Percentiles rank a stretch among this genome's conserved stretches.
phyloP scores from a whole-genome alignment of 805 yeast species.

The Wickerhamiella slavikovae region DNA sequence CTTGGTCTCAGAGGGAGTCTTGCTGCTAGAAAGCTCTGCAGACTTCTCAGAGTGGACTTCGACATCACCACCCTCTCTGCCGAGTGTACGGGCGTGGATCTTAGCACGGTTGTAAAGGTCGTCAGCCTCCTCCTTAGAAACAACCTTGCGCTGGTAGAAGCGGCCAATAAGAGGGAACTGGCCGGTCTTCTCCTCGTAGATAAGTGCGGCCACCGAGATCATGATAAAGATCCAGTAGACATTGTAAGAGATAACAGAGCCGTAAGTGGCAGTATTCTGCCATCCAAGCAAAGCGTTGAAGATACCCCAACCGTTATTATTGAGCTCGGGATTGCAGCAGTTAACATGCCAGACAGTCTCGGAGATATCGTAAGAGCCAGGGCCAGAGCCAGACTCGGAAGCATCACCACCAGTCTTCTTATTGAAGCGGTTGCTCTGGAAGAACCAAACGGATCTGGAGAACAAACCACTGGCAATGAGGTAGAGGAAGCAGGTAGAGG shows the following conservation, averaged over 20 bases:
- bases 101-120: conserved; percentile 14
- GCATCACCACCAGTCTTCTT: conserved; percentile 80
- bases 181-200: conserved; percentile 67
- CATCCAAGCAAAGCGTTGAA: conserved; percentile 89
- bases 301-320: conserved; percentile 83
- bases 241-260: conserved; percentile 78
- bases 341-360: conserved; percentile 86
- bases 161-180: conserved; percentile 40
- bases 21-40: neutral
- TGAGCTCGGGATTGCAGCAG: conserved; percentile 78
- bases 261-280: conserved; percentile 92
- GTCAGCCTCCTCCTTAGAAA: conserved; percentile 18
- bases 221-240: conserved; percentile 66
- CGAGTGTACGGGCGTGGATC: conserved; percentile 5
- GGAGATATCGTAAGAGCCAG: conserved; percentile 76
- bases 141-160: conserved; percentile 22
- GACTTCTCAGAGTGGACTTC: neutral
- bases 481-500: conserved; percentile 76
- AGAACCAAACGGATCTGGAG: conserved; percentile 83
- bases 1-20: neutral
- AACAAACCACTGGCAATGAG: conserved; percentile 82
- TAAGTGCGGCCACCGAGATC: conserved; percentile 34
- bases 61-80: conserved; percentile 8
- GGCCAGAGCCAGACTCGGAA: conserved; percentile 79
- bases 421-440: conserved; percentile 49